Percentiles rank a stretch among this genome's conserved stretches.
phyloP scores from a whole-genome alignment of 2,329 filamentous ascomycete species.

The Zelopaecilomyces penicillatus region DNA sequence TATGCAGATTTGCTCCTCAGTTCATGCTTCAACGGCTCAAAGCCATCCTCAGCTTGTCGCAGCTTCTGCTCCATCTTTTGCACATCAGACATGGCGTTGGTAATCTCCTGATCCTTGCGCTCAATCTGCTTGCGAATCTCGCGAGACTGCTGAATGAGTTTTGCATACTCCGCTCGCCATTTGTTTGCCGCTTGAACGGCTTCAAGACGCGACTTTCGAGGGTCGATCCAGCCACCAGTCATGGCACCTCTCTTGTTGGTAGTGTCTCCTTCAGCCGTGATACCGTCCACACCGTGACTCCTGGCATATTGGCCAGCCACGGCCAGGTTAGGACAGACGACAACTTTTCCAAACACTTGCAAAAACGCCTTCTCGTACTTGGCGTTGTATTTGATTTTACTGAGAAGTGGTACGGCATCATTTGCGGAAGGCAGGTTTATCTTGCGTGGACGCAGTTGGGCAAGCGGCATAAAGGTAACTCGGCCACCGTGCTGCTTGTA shows the following conservation, averaged over 20 bases:
- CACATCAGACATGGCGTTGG: slow-evolving; percentile 71
- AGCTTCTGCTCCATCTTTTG: slow-evolving; percentile 75
- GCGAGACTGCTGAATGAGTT: slow-evolving; percentile 51
- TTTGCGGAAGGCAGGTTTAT: slow-evolving; percentile 74
- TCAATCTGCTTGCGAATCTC: slow-evolving; percentile 66
- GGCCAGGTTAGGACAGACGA: slow-evolving; percentile 84
- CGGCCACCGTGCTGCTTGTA: slow-evolving; percentile 74
- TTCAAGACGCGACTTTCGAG: slow-evolving; percentile 76
- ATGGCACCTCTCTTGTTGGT: slow-evolving; percentile 93
- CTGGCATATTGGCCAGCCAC: slow-evolving; percentile 86
- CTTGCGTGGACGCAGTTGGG: slow-evolving; percentile 63
- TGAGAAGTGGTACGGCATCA: slow-evolving; percentile 80
- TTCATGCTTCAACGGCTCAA: slow-evolving; percentile 70
- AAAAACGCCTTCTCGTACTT: slow-evolving; percentile 78
- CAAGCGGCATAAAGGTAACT: slow-evolving; percentile 91
- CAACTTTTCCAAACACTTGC: slow-evolving; percentile 91
- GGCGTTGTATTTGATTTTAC: slow-evolving; percentile 71
- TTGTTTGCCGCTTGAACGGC: slow-evolving; percentile 68
- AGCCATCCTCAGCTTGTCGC: slow-evolving; percentile 70
- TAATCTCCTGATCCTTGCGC: slow-evolving; percentile 80
- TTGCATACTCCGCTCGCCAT: slow-evolving; percentile 67
- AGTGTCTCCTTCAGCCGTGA: slow-evolving; percentile 89
- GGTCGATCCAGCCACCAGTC: slow-evolving; percentile 89
- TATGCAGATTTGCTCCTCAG: slow-evolving; percentile 66
- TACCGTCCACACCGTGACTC: slow-evolving; percentile 84